These are phyloP conservation scores for Flaveria robusta DNA, from an alignment of 129 eudicot genomes.

Conservation along the genomic window DNA sequence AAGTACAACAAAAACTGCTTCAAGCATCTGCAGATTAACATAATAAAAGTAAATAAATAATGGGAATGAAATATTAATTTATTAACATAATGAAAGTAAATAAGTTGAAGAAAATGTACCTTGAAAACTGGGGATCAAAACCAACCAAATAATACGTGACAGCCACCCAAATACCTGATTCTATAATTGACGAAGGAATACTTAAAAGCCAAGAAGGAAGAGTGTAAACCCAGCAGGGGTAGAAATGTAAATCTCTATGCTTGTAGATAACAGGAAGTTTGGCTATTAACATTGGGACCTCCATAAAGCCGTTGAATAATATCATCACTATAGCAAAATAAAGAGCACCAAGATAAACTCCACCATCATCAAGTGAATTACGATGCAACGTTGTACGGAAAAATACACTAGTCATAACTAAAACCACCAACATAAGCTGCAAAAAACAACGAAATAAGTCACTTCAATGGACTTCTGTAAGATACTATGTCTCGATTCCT, in stretches of 20 bases:
- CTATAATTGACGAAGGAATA: slow-evolving; percentile 74
- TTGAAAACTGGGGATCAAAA: slow-evolving; percentile 76
- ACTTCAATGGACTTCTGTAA: not conserved
- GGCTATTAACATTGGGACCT: slow-evolving; percentile 79
- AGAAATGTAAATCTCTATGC: slow-evolving; percentile 79
- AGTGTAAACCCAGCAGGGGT: slow-evolving; percentile 93
- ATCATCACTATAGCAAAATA: slow-evolving; percentile 82
- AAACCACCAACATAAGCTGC: slow-evolving; percentile 72
- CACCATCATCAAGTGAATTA: slow-evolving; percentile 71
- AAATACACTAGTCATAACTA: slow-evolving; percentile 68
- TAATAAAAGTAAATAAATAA: not conserved
- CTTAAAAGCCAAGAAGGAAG: slow-evolving; percentile 90
- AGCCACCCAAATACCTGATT: slow-evolving; percentile 78
- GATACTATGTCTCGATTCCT: not conserved
- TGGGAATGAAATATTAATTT: not conserved
- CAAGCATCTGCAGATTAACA: slow-evolving; percentile 57
- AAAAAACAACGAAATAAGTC: not conserved
- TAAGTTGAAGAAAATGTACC: slow-evolving; percentile 41
- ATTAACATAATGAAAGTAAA: not conserved
- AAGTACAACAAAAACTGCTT: slow-evolving; percentile 75
- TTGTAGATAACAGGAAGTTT: slow-evolving; percentile 95
- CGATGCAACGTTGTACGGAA: slow-evolving; percentile 87
- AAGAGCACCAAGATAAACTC: slow-evolving; percentile 82
- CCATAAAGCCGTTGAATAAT: slow-evolving; percentile 85
- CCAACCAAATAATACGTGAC: slow-evolving; percentile 85